phyloP scores from a whole-genome alignment of 1,284 basidiomycete genomes.

The Cryptococcus sp. region DNA sequence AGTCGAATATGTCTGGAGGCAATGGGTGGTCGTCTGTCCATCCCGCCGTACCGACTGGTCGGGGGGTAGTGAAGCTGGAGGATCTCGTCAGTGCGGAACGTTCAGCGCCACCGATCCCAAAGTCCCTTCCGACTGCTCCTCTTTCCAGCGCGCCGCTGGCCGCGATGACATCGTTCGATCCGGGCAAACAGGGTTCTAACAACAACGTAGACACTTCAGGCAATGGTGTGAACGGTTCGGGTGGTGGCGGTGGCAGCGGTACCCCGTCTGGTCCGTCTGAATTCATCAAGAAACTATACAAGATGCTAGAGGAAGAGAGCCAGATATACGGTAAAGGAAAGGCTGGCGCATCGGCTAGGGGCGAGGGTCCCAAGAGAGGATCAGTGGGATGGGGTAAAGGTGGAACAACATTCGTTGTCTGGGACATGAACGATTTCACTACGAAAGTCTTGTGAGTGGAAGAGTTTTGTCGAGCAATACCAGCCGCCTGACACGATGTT shows the following conservation, averaged over 20 bases:
- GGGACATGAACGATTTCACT: constrained; percentile 98
- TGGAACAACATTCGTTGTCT: constrained; percentile 91
- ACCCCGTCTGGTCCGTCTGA: constrained; percentile 58
- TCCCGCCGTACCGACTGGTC: constrained; percentile 5
- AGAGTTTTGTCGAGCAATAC: neutral
- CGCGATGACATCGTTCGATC: constrained; percentile 8
- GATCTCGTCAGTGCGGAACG: constrained; percentile 21
- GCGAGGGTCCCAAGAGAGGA: constrained; percentile 36
- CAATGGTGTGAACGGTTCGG: constrained; percentile 1
- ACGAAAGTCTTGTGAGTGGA: constrained; percentile 71
- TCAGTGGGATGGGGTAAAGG: constrained; percentile 77
- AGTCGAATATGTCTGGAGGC: neutral
- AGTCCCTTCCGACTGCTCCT: neutral
- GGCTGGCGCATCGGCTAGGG: constrained; percentile 32
- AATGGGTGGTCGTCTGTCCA: constrained; percentile 22
- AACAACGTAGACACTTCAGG: neutral
- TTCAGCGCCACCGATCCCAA: neutral
- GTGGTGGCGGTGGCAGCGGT: constrained; percentile 9
- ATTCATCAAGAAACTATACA: constrained; percentile 96
- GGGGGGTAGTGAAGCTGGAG: constrained; percentile 26
- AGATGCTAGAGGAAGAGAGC: constrained; percentile 58
- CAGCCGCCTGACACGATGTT: neutral
- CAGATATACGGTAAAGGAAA: constrained; percentile 41
- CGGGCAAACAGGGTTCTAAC: neutral
- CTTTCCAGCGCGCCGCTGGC: constrained; percentile 8